A percentile compares a stretch with the other conserved stretches of the same genome.
These are phyloP conservation scores for Carallia brachiata DNA, from an alignment of 345 rosid species.

Conservation along the genomic window DNA sequence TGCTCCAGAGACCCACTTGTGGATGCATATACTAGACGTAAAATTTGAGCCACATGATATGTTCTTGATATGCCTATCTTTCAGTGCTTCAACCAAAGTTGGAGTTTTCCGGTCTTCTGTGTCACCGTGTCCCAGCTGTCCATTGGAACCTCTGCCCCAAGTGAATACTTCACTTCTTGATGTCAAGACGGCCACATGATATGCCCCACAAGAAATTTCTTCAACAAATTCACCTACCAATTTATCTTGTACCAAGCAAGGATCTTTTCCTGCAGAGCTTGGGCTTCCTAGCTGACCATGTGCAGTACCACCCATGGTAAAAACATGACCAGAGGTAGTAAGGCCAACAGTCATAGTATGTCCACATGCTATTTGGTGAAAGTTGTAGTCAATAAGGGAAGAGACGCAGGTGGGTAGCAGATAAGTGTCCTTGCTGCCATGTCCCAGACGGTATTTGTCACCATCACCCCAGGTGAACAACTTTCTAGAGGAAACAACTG, in stretches of 20 bases:
- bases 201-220: constrained; percentile 87
- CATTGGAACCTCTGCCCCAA: constrained; percentile 93
- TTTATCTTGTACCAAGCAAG: constrained; percentile 77
- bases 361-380: constrained; percentile 86
- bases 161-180: constrained; percentile 93
- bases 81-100: constrained; percentile 75
- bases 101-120: constrained; percentile 67
- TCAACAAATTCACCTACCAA: constrained; percentile 93
- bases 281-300: constrained; percentile 82
- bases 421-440: constrained; percentile 81
- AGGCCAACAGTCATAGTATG: constrained; percentile 81
- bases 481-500: constrained; percentile 53
- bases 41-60: constrained; percentile 94
- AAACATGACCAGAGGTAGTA: constrained; percentile 92
- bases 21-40: constrained; percentile 84
- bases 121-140: constrained; percentile 91
- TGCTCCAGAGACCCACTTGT: constrained; percentile 93
- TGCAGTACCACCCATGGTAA: constrained; percentile 76
- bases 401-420: constrained; percentile 83
- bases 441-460: constrained; percentile 81
- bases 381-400: constrained; percentile 84
- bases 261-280: constrained; percentile 61
- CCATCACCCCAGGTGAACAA: constrained; percentile 99
- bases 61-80: constrained; percentile 81
- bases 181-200: constrained; percentile 79